A percentile compares a stretch with the other conserved stretches of the same genome.
Evolutionary conservation across 495 filamentous ascomycete species (phyloP).

Genomic region (Podospora pseudoanserina): DNA sequence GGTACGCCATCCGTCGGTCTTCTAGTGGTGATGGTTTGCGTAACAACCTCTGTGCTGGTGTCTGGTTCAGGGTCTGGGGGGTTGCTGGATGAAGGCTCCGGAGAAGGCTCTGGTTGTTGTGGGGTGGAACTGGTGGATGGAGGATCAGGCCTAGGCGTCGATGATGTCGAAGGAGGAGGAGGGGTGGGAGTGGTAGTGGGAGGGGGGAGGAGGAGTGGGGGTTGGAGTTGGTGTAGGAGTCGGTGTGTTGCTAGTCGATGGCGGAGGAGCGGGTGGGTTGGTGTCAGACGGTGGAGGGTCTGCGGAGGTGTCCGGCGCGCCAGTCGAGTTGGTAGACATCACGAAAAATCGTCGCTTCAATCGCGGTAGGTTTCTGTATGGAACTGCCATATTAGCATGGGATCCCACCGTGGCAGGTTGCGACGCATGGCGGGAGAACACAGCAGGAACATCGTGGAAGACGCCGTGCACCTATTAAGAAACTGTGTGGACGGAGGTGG

Average conservation of each 20-base stretch:
- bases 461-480: constrained; percentile 12
- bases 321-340: constrained; percentile 45
- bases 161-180: background rate
- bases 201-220: constrained; percentile 14
- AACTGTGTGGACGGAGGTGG: background rate
- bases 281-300: constrained; percentile 10
- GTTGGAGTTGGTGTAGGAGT: constrained; percentile 12
- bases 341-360: constrained; percentile 38
- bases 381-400: constrained; percentile 41
- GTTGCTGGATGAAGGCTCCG: constrained; percentile 27
- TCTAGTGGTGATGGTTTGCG: constrained; percentile 1
- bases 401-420: constrained; percentile 19
- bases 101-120: constrained; percentile 1
- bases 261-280: constrained; percentile 11
- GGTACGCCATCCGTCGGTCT: background rate
- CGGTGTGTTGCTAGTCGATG: background rate
- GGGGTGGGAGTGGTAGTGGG: background rate
- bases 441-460: constrained; percentile 25
- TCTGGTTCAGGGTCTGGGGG: constrained; percentile 11
- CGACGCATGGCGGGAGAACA: constrained; percentile 27
- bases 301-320: constrained; percentile 7
- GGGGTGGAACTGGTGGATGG: background rate
- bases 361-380: constrained; percentile 35
- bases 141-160: background rate
- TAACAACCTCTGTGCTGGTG: constrained; percentile 1